phyloP scores from a whole-genome alignment of 768 basidiomycete species.

The Psilocybe cyanescens region DNA sequence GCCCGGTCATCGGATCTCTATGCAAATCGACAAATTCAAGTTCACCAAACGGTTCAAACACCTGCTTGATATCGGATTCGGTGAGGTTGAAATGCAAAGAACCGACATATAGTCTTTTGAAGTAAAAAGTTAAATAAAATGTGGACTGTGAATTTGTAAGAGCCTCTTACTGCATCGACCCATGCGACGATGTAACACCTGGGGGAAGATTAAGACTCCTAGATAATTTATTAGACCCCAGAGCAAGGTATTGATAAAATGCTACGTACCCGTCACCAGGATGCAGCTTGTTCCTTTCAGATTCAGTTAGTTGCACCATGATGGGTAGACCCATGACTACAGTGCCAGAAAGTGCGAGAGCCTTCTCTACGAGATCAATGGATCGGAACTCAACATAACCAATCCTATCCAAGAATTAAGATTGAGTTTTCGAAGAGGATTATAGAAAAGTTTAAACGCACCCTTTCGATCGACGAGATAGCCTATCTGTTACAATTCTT shows the following conservation, averaged over 20 bases:
- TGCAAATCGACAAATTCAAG: constrained; percentile 98
- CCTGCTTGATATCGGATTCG: constrained; percentile 97
- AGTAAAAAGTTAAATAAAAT: not conserved
- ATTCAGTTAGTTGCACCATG: constrained; percentile 95
- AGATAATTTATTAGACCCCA: constrained; percentile 16
- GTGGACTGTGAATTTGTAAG: not conserved
- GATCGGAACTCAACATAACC: constrained; percentile 97
- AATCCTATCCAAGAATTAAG: constrained; percentile 58
- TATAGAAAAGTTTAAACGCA: constrained; percentile 37
- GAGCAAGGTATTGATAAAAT: not conserved
- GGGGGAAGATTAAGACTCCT: constrained; percentile 85
- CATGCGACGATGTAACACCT: constrained; percentile 80
- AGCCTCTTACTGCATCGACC: constrained; percentile 77
- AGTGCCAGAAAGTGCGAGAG: constrained; percentile 87
- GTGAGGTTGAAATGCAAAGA: constrained; percentile 97
- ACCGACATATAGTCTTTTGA: constrained; percentile 89
- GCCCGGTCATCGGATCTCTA: constrained; percentile 90
- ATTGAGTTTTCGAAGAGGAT: not conserved
- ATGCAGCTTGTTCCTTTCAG: constrained; percentile 90
- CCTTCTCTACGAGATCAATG: constrained; percentile 90
- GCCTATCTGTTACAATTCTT: constrained; percentile 92
- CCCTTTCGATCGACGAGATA: constrained; percentile 98
- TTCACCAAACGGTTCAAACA: constrained; percentile 98
- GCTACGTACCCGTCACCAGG: constrained; percentile 80
- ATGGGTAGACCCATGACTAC: constrained; percentile 99